Percentiles rank a stretch among this genome's conserved stretches.
These are phyloP conservation scores for Verbena officinalis DNA, from an alignment of 257 asterid species.

Conservation along the genomic window DNA sequence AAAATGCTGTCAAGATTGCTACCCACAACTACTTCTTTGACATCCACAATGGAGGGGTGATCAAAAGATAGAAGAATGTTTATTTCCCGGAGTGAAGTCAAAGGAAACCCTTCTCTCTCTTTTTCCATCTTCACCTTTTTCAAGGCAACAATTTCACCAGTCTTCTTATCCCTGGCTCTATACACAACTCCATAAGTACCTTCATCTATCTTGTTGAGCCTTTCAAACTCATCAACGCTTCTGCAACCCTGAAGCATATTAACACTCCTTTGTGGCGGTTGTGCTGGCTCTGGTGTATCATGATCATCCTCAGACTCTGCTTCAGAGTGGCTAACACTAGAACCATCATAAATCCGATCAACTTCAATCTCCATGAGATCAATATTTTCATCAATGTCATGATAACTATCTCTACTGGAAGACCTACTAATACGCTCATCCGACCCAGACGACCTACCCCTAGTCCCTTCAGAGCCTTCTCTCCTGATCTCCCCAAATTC, in stretches of 20 bases:
- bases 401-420: constrained; percentile 74
- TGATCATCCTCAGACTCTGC: constrained; percentile 57
- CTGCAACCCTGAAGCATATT: constrained; percentile 96
- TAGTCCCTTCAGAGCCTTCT: constrained; percentile 56
- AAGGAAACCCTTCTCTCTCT: constrained; percentile 95
- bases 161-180: constrained; percentile 88
- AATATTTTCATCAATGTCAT: constrained; percentile 44
- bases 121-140: constrained; percentile 97
- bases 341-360: constrained; percentile 40
- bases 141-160: constrained; percentile 90
- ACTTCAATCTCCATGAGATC: constrained; percentile 59
- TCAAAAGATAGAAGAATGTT: constrained; percentile 83
- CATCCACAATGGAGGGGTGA: constrained; percentile 87
- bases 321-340: constrained; percentile 50
- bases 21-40: constrained; percentile 94
- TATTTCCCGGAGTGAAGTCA: constrained; percentile 88
- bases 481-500: constrained; percentile 59
- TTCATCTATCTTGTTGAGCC: constrained; percentile 90
- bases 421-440: constrained; percentile 75
- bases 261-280: constrained; percentile 58
- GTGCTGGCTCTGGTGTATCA: constrained; percentile 50
- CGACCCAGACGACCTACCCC: constrained; percentile 58
- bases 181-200: constrained; percentile 94
- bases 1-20: constrained; percentile 83
- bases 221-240: constrained; percentile 86